Evolutionary conservation across 2,329 filamentous ascomycete species (phyloP).

Genomic region (Ceratocystis papillata): DNA sequence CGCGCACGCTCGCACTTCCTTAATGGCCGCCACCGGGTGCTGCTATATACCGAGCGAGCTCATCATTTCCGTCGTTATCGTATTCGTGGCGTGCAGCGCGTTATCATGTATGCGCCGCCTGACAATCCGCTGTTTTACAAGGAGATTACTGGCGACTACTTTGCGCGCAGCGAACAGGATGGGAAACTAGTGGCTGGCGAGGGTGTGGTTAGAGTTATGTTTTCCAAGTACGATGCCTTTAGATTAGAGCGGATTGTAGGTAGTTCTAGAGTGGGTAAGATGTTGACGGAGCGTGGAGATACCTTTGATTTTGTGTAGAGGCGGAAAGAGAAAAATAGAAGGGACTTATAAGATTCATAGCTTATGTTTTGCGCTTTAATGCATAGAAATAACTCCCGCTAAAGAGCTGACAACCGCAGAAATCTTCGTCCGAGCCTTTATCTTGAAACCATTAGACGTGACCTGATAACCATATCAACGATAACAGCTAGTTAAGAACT

Average conservation of each 20-base stretch:
- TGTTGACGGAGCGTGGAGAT: slow-evolving; percentile 75
- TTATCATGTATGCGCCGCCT: slow-evolving; percentile 84
- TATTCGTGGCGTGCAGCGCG: slow-evolving; percentile 65
- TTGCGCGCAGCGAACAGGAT: slow-evolving; percentile 50
- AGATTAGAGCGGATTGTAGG: slow-evolving; percentile 84
- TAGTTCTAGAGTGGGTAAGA: slow-evolving; percentile 64
- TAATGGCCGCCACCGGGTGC: slow-evolving; percentile 65
- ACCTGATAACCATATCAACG: no score
- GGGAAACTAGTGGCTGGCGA: slow-evolving; percentile 46
- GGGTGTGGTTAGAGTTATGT: slow-evolving; percentile 53
- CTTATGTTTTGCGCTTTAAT: no score
- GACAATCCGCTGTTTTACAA: slow-evolving; percentile 77
- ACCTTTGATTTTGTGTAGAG: slow-evolving; percentile 84
- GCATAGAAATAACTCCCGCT: no score
- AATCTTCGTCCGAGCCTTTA: no score
- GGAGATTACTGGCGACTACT: slow-evolving; percentile 60
- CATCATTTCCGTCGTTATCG: slow-evolving; percentile 91
- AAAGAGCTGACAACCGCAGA: no score
- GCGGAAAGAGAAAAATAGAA: slow-evolving; percentile 27
- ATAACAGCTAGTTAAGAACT: no score
- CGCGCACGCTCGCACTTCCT: slow-evolving; percentile 81
- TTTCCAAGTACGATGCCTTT: slow-evolving; percentile 81
- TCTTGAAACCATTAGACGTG: no score
- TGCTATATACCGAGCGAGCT: slow-evolving; percentile 89
- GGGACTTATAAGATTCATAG: not conserved